Evolutionary conservation across 176 grass and related monocot species (phyloP), one percentile per base, ranked within the genome.

Genomic region (Bonia amplexicaulis): DNA sequence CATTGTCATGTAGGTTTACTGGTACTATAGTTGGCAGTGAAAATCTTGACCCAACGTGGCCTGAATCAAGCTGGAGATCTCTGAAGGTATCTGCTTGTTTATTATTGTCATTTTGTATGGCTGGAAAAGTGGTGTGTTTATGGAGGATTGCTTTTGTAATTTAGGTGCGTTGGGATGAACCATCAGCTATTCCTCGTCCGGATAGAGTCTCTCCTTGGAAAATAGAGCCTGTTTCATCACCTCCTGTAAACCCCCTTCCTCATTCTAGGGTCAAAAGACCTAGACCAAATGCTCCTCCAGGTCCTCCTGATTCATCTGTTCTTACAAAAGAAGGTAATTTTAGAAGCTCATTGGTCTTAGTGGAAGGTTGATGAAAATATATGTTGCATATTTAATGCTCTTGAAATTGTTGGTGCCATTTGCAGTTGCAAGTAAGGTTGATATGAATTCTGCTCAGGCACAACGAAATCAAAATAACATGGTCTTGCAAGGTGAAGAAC

Each of bases 151-250:
- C 22, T 62, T 81, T 55, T 80, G 51, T 4, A 41, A 65, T 79
- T 46, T 83, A 97, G 94, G 95, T 97, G 69, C 88, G 92, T n/a
- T 97, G 95, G 95, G 95, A 97, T 81, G 95, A 97, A 65, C 89
- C 88, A 64, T 97, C 95, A 74, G 85, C 88, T 31, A 97, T 97
- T 48, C 90, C 88, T 3, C 90, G 95, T 11, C 95, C 92, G n/a
- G 92, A 97, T 76, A 79, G 90, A 81, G 95, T 97, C 33, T 97
- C 88, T 90, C 95, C 90, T 42, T 97, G 92, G 92, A 93, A 97
- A 80, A 94, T 97, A 82, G 95, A 97, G 57, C 95, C 95, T 45
- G 92, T 90, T 60, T 94, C 88, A 17, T 89, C 86, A 78, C 84
- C 90, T 82, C 90, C 92, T 44, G 92, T 97, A 49, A 94, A 94